Evolutionary conservation across 192 early-diverging fungal species (phyloP), one percentile per base, ranked within the genome.

Genomic region (Piromyces finnis): DNA sequence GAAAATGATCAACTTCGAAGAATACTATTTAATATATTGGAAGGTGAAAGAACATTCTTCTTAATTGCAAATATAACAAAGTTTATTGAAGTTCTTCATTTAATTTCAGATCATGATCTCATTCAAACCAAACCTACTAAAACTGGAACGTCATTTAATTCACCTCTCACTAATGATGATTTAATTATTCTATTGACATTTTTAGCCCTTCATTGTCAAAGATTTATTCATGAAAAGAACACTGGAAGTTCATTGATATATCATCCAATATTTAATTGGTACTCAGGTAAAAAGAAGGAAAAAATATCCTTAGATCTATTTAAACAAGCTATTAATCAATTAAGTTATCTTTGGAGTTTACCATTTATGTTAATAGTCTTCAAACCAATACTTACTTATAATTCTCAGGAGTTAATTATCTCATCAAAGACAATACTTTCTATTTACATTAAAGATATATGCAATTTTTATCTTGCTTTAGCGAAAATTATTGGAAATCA

Each of bases 401-500:
- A 68, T 68, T 68, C 51, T 7, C 22, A n/a, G 26, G 9, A 17
- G 26, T 17, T n/a, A 1, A 9, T 18, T 11, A 11, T 18, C 26
- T 68, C 51, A 7, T 26, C 18, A 7, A 68, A 68, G n/a, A 68
- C 51, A 0, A 68, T 68, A 5, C 51, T 68, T 68, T 68, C 51
- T 68, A 68, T 68, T 17, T 68, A 68, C n/a, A 7, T 68, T n/a
- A 68, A 68, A 68, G 51, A 68, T 68, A 68, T 68, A 9, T 68
- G 51, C n/a, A 68, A 68, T 68, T 68, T 68, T 17, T 68, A 68
- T 68, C 26, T 68, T n/a, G 22, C 51, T 11, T n/a, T 68, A 27
- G 51, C 51, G 9, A 68, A 68, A 68, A 68, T 68, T n/a, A 68
- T 68, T 68, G 51, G 51, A 26, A 81, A 79, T 29, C 87, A 87